Evolutionary conservation across 176 grass and related monocot species (phyloP).

Genomic region (Poa annua): DNA sequence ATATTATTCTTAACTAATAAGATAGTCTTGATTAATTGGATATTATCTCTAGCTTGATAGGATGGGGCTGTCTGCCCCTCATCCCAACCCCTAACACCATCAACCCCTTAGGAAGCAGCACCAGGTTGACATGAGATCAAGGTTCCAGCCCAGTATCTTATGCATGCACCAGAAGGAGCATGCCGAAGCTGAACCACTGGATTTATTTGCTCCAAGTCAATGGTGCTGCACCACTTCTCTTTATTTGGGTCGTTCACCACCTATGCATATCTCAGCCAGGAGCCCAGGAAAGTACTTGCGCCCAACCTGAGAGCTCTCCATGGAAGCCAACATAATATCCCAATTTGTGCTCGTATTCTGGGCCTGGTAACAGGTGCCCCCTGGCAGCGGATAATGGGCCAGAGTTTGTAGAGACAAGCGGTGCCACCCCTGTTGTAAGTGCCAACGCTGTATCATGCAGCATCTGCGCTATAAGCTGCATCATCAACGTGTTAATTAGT

Average conservation of each 20-base stretch:
- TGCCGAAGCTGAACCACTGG: neutral
- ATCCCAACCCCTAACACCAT: neutral
- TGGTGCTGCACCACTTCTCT: neutral
- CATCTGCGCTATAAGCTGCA: neutral
- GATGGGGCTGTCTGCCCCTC: neutral
- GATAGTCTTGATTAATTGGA: neutral
- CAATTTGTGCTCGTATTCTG: neutral
- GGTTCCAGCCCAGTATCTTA: neutral
- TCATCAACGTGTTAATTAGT: neutral
- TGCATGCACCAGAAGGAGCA: neutral
- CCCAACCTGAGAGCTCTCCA: neutral
- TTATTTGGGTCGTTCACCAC: neutral
- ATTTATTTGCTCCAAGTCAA: slow-evolving; percentile 3
- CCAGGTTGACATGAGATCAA: neutral
- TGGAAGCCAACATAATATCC: neutral
- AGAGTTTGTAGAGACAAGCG: neutral
- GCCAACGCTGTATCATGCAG: neutral
- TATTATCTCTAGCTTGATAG: neutral
- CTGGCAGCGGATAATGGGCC: neutral
- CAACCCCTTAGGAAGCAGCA: neutral
- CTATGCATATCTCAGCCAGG: neutral
- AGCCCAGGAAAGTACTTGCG: neutral
- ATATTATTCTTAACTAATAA: slow-evolving; percentile 8
- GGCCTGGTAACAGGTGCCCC: neutral
- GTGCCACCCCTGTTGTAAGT: neutral